phyloP scores from a whole-genome alignment of 169 alveolate genomes.

The Plasmodium vinckei region DNA sequence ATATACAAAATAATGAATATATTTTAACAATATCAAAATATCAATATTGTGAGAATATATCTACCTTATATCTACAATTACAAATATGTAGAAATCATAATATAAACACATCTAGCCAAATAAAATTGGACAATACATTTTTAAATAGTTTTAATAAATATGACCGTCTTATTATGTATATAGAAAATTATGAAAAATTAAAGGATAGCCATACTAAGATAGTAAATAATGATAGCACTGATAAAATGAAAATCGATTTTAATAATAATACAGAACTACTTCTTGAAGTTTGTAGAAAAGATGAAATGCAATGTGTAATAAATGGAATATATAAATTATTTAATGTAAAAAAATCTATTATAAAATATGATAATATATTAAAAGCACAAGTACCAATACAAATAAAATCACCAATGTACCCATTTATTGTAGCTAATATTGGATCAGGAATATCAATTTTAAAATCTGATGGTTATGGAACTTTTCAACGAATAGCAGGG shows the following conservation, averaged over 20 bases:
- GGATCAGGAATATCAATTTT: conserved; percentile 94
- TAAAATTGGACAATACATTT: conserved; percentile 2
- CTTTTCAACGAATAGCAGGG: conserved; percentile 84
- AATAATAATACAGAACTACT: conserved; percentile 68
- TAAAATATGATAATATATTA: conserved; percentile 81
- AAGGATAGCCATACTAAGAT: neutral
- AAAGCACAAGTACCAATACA: conserved; percentile 77
- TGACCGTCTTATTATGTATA: conserved; percentile 2
- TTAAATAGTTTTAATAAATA: neutral
- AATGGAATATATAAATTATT: conserved; percentile 86
- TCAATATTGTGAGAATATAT: neutral
- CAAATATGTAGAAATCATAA: conserved; percentile 12
- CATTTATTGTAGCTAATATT: conserved; percentile 90
- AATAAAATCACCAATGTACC: conserved; percentile 80
- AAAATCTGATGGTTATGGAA: conserved; percentile 77
- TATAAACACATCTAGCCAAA: neutral
- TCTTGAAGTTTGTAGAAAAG: conserved; percentile 83
- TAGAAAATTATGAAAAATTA: neutral
- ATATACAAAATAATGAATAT: neutral
- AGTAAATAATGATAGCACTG: neutral
- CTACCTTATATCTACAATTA: neutral
- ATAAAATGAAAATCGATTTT: neutral
- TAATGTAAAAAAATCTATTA: conserved; percentile 82
- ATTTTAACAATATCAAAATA: conserved; percentile 14
- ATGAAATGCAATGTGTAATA: conserved; percentile 90